phyloP scores from a whole-genome alignment of 2,329 filamentous ascomycete genomes.

The Cladophialophora immunda region DNA sequence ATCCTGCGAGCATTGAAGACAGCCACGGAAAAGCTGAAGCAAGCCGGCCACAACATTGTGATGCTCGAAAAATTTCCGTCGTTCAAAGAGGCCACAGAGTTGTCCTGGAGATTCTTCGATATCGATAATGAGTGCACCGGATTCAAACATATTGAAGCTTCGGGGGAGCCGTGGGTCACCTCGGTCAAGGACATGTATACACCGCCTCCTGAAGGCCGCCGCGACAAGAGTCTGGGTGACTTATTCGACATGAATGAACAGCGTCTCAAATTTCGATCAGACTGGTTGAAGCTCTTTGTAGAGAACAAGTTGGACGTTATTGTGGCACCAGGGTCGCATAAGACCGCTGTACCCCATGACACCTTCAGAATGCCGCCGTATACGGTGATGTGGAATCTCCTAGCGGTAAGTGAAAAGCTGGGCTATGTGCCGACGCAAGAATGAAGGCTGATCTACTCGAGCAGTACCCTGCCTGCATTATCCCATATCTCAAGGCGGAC shows the following conservation, averaged over 20 bases:
- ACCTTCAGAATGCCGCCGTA: slow-evolving; percentile 51
- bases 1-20: slow-evolving; percentile 50
- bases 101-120: slow-evolving; percentile 29
- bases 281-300: slow-evolving; percentile 42
- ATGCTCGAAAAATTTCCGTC: slow-evolving; percentile 45
- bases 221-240: slow-evolving; percentile 24
- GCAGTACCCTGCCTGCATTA: slow-evolving; percentile 61
- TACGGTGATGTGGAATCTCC: slow-evolving; percentile 67
- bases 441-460: slow-evolving; percentile 3
- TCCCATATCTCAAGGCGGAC: slow-evolving; percentile 56
- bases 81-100: slow-evolving; percentile 27
- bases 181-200: slow-evolving; percentile 35
- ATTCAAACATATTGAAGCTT: slow-evolving; percentile 45
- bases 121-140: slow-evolving; percentile 33
- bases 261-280: slow-evolving; percentile 24
- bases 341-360: slow-evolving; percentile 68
- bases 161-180: slow-evolving; percentile 32
- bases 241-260: slow-evolving; percentile 31
- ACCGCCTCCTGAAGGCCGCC: slow-evolving; percentile 30
- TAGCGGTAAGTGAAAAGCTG: slow-evolving; percentile 55
- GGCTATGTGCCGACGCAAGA: slow-evolving; percentile 3
- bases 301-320: slow-evolving; percentile 64
- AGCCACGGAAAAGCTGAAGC: slow-evolving; percentile 46
- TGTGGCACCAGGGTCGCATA: slow-evolving; percentile 68
- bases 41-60: slow-evolving; percentile 58